A percentile compares a stretch with the other conserved stretches of the same genome.
These are phyloP conservation scores for Paramecium sexaurelia DNA, from an alignment of 73 alveolate genomes.

Conservation along the genomic window DNA sequence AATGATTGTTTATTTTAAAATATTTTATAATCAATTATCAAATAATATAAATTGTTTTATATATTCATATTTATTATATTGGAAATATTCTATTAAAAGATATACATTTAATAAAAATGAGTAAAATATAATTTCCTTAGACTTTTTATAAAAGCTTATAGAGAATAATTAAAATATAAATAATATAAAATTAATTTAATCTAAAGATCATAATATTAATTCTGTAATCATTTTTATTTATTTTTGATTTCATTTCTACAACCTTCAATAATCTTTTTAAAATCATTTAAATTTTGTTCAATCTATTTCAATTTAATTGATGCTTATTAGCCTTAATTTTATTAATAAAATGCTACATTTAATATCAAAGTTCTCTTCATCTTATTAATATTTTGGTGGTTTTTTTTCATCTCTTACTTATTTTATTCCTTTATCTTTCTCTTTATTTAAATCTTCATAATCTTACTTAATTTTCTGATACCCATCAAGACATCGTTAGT, in stretches of 20 bases:
- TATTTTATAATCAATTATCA: not conserved
- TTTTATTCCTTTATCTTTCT: constrained; percentile 27
- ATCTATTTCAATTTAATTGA: constrained; percentile 40
- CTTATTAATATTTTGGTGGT: not conserved
- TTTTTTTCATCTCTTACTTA: constrained; percentile 37
- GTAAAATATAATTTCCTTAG: no score
- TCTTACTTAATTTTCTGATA: constrained; percentile 52
- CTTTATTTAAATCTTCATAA: constrained; percentile 57
- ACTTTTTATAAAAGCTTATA: not conserved
- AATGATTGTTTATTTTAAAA: not conserved
- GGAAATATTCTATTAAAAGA: no score
- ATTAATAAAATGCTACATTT: not conserved
- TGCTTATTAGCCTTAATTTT: not conserved
- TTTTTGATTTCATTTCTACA: constrained; percentile 49
- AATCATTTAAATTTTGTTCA: constrained; percentile 44
- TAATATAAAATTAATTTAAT: not conserved
- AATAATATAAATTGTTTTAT: not conserved
- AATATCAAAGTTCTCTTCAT: constrained; percentile 23
- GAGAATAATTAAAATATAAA: not conserved
- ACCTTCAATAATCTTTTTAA: constrained; percentile 54
- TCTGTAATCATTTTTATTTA: not conserved
- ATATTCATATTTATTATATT: no score
- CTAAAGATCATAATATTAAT: not conserved
- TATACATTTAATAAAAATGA: no score
- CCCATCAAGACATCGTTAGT: constrained; percentile 58